Conservation (phyloP, 805 yeast genomes). For the Schwanniomyces occidentalis region DNA sequence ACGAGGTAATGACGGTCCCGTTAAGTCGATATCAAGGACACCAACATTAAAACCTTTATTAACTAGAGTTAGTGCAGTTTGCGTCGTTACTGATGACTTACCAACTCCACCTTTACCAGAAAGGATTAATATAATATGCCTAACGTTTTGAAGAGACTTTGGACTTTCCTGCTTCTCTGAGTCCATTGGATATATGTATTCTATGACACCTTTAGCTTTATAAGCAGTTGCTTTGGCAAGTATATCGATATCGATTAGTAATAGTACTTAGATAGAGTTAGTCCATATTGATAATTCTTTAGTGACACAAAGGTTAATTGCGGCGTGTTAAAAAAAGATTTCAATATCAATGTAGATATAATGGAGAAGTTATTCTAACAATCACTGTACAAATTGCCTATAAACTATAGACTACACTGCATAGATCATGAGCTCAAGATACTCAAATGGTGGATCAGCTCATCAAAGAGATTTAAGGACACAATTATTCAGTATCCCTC, state of each 20-base stretch:
- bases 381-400: too few relatives aligned
- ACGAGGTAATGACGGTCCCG: slow-evolving; percentile 95
- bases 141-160: slow-evolving; percentile 48
- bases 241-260: too few relatives aligned
- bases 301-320: too few relatives aligned
- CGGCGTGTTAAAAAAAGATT: too few relatives aligned
- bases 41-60: slow-evolving; percentile 81
- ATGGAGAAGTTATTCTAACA: too few relatives aligned
- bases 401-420: too few relatives aligned
- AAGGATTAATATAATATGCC: slow-evolving; percentile 76
- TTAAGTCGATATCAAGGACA: slow-evolving; percentile 88
- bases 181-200: too few relatives aligned
- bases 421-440: slow-evolving; percentile 30
- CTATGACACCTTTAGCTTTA: too few relatives aligned
- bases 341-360: too few relatives aligned
- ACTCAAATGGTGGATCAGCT: slow-evolving; percentile 30
- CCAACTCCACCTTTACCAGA: slow-evolving; percentile 99
- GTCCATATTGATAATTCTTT: too few relatives aligned
- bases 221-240: too few relatives aligned
- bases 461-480: slow-evolving; percentile 46
- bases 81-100: slow-evolving; percentile 93
- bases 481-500: slow-evolving; percentile 35
- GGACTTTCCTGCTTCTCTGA: slow-evolving; percentile 23
- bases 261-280: too few relatives aligned
- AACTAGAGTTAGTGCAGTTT: slow-evolving; percentile 80